phyloP scores from a whole-genome alignment of 1,284 basidiomycete genomes.

The Moesziomyces antarcticus region DNA sequence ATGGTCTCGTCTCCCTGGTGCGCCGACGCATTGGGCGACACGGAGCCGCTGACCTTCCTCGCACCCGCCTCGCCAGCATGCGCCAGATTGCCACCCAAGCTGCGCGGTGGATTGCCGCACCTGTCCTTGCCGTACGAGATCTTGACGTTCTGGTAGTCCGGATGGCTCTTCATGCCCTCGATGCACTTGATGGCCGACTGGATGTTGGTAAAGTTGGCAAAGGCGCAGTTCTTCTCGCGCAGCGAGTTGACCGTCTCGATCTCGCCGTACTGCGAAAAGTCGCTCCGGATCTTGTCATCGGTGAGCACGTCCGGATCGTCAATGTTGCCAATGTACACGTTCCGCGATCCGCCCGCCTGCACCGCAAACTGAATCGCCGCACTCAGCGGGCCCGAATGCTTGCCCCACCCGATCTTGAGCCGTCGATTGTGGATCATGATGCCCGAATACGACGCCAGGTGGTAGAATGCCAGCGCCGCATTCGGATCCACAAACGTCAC shows the following conservation, averaged over 20 bases:
- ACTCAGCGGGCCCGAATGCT: slow-evolving; percentile 64
- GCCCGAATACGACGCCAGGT: slow-evolving; percentile 62
- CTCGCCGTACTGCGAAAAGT: slow-evolving; percentile 65
- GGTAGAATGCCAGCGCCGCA: slow-evolving; percentile 65
- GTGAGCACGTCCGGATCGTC: slow-evolving; percentile 59
- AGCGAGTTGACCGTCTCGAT: slow-evolving; percentile 66
- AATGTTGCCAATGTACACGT: slow-evolving; percentile 67
- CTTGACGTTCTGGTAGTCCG: slow-evolving; percentile 63
- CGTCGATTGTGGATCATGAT: slow-evolving; percentile 66
- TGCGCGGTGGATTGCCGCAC: slow-evolving; percentile 62
- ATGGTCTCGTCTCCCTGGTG: slow-evolving; percentile 45
- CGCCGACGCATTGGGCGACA: slow-evolving; percentile 31
- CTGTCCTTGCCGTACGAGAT: slow-evolving; percentile 66
- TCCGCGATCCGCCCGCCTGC: slow-evolving; percentile 66
- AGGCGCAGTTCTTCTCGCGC: slow-evolving; percentile 66
- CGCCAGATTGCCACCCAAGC: slow-evolving; percentile 32
- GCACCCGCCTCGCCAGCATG: slow-evolving; percentile 10
- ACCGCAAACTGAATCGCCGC: slow-evolving; percentile 66
- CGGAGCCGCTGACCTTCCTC: slow-evolving; percentile 33
- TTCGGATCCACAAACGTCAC: slow-evolving; percentile 66
- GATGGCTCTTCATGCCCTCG: slow-evolving; percentile 66
- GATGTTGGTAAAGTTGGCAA: slow-evolving; percentile 67
- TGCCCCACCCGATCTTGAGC: slow-evolving; percentile 67
- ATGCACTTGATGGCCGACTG: slow-evolving; percentile 67
- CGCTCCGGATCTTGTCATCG: slow-evolving; percentile 62